Percentiles rank a stretch among this genome's conserved stretches.
phyloP scores from a whole-genome alignment of 192 early-diverging fungal genomes.

The Coemansia erecta region DNA sequence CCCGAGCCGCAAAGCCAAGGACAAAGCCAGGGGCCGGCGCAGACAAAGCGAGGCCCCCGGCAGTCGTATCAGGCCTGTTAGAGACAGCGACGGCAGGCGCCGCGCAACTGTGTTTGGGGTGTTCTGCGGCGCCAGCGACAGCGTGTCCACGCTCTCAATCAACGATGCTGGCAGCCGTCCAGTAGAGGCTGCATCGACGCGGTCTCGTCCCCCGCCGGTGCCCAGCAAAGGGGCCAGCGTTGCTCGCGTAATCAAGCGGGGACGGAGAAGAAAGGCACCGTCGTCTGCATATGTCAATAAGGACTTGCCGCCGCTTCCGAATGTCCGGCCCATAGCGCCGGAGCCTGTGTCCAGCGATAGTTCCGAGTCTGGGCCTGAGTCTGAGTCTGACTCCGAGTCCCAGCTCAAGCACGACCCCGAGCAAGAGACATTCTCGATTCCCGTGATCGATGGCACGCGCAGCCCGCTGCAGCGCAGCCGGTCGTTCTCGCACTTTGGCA shows the following conservation, averaged over 20 bases:
- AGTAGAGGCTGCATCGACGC: neutral
- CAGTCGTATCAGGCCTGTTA: neutral
- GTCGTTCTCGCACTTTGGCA: slow-evolving; percentile 28
- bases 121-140: slow-evolving; percentile 18
- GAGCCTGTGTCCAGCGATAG: neutral
- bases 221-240: slow-evolving; percentile 1
- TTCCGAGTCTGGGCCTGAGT: no score
- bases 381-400: neutral
- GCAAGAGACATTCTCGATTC: slow-evolving; percentile 3
- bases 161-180: neutral
- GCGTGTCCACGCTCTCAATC: neutral
- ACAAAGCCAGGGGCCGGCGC: no score
- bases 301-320: slow-evolving; percentile 26
- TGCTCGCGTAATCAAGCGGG: neutral
- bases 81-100: slow-evolving; percentile 17
- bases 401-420: slow-evolving; percentile 3
- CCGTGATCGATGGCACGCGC: slow-evolving; percentile 5
- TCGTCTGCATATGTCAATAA: slow-evolving; percentile 13
- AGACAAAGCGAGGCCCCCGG: slow-evolving; percentile 11
- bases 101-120: slow-evolving; percentile 38
- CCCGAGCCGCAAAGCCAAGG: slow-evolving; percentile 9
- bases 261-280: slow-evolving; percentile 1
- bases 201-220: neutral
- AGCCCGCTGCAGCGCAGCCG: slow-evolving; percentile 27
- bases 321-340: neutral